Conservation (phyloP, 805 yeast genomes). For the Candida parachauliodes region DNA sequence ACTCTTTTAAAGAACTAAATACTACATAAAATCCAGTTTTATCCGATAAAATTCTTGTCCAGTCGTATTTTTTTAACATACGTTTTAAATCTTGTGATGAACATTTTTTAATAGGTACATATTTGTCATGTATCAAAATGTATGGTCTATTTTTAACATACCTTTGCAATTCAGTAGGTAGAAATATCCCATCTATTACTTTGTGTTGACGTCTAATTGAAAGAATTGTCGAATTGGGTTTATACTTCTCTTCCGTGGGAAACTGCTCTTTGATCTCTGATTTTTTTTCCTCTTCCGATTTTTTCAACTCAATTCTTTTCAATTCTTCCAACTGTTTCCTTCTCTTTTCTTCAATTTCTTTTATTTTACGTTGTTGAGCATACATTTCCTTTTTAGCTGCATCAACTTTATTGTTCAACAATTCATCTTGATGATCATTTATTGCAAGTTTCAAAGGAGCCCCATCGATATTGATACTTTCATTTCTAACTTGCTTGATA, state of each 20-base stretch:
- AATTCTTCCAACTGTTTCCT: constrained; percentile 14
- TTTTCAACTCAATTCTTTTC: constrained; percentile 9
- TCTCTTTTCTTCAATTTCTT: constrained; percentile 33
- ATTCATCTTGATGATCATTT: constrained; percentile 41
- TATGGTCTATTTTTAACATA: constrained; percentile 57
- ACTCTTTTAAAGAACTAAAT: constrained; percentile 57
- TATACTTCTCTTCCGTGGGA: constrained; percentile 11
- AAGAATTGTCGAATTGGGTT: constrained; percentile 33
- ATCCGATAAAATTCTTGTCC: constrained; percentile 65
- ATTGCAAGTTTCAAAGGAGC: constrained; percentile 50
- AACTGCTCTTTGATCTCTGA: constrained; percentile 10
- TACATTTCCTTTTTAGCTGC: constrained; percentile 28
- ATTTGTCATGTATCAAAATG: constrained; percentile 50
- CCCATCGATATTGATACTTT: constrained; percentile 48
- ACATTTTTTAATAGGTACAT: constrained; percentile 45
- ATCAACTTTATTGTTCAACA: constrained; percentile 35
- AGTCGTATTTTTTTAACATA: constrained; percentile 54
- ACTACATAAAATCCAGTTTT: constrained; percentile 66
- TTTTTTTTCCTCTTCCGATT: constrained; percentile 14
- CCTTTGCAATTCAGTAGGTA: constrained; percentile 48
- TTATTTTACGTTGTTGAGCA: constrained; percentile 20
- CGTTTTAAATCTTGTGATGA: constrained; percentile 57
- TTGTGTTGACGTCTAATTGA: constrained; percentile 29
- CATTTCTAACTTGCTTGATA: constrained; percentile 21
- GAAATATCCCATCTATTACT: constrained; percentile 29